Evolutionary conservation across 1,139 yeast species (phyloP), one percentile per base, ranked within the genome.

Genomic region (Geotrichum klebahnii): DNA sequence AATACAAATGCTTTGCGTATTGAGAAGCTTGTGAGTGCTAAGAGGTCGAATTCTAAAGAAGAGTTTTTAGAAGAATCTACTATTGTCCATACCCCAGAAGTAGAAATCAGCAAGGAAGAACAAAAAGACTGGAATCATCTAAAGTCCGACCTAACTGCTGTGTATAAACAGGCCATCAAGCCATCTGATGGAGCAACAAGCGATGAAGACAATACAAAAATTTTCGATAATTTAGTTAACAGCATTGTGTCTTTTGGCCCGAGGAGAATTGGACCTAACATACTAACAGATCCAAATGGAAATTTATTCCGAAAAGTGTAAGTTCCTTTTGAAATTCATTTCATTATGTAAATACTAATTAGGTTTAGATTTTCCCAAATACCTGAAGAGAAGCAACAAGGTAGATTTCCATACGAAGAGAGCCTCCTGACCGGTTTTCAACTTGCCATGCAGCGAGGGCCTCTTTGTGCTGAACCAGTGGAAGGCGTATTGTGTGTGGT

Each of bases 401-500:
- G 12, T 3, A 19, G 47, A 12, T 51, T 54, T 43, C 79, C 73
- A 46, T 82, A 73, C 62, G 88, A 82, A 56, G 82, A 82, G 50
- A 80, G 83, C 59, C 68, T 92, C 4, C 64, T 85, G 43, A 84
- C 86, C 58, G 98, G 96, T 1, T 90, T 89, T 67, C 95, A 88
- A 62, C 69, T 89, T 46, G 88, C 96, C 1, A 79, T 81, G 48
- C 74, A 77, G 44, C 88, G 82, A 61, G 99, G 99, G 0, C 97
- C 97, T 0, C 72, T 94, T 48, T 82, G 94, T 0, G 79, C 84
- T 3, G 99, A 94, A 64, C 92, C 90, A 0, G 76, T 88, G 34
- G 94, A 89, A 65, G 97, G 97, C 2, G 77, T 84, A 53, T 74
- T 84, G 4, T 78, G 83, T 3, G 66, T 79, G 2, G 54, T 81